A percentile compares a stretch with the other conserved stretches of the same genome.
Conservation (phyloP, 768 basidiomycete species). For the Coprinopsis cinerea region DNA sequence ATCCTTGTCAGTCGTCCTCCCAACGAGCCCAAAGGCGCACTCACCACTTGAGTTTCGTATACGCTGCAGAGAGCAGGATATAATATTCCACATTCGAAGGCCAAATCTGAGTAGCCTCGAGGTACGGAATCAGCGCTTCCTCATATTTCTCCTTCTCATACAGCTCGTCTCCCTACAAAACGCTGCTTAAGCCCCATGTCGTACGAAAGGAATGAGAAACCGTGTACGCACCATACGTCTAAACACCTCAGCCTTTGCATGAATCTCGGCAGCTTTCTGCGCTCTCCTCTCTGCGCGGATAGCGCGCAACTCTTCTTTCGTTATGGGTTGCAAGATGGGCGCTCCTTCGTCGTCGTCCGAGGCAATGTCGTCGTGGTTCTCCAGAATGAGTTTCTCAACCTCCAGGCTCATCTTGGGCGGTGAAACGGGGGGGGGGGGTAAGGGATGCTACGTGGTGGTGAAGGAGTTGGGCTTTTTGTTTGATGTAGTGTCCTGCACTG, state of each 20-base stretch:
- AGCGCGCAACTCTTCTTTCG: constrained; percentile 6
- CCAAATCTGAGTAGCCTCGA: constrained; percentile 27
- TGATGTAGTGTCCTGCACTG: not conserved
- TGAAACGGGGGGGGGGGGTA: not conserved
- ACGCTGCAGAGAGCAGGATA: constrained; percentile 30
- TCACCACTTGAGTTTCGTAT: constrained; percentile 30
- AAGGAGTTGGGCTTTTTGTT: not conserved
- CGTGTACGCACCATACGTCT: constrained; percentile 6
- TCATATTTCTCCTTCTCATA: constrained; percentile 25
- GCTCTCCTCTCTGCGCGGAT: constrained; percentile 3
- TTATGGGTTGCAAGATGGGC: constrained; percentile 7
- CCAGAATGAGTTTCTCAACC: not conserved
- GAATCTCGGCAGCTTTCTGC: constrained; percentile 9
- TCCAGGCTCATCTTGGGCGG: not conserved
- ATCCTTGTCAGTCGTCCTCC: constrained; percentile 2
- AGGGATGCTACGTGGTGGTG: not conserved
- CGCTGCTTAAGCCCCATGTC: not conserved
- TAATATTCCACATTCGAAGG: constrained; percentile 28
- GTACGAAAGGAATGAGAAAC: not conserved
- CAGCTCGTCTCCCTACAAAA: constrained; percentile 28
- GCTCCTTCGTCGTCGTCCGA: constrained; percentile 7
- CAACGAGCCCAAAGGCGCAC: constrained; percentile 8
- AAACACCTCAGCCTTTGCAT: constrained; percentile 12
- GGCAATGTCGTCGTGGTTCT: constrained; percentile 7
- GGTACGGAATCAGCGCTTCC: constrained; percentile 27